phyloP scores from a whole-genome alignment of 2,329 filamentous ascomycete species.

The Cercospora nicotianae region DNA sequence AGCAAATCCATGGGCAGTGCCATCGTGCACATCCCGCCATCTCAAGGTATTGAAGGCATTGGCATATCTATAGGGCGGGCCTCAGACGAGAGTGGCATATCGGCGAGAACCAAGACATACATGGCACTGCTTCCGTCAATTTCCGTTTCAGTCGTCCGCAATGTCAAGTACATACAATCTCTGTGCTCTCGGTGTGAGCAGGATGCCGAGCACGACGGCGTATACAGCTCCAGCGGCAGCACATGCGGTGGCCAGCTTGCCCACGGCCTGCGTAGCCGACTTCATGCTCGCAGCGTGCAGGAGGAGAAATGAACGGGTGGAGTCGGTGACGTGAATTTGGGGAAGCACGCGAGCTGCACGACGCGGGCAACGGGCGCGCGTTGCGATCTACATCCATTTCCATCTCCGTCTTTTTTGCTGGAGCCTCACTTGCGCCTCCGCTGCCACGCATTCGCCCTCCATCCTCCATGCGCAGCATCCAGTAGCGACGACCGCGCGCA shows the following conservation, averaged over 20 bases:
- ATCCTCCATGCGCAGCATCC: not conserved
- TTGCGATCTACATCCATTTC: not conserved
- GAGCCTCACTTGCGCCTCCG: not conserved
- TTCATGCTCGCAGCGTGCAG: slow-evolving; percentile 10
- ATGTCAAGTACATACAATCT: slow-evolving; percentile 63
- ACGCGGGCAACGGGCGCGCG: slow-evolving; percentile 1
- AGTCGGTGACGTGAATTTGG: not conserved
- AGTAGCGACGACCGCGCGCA: not conserved
- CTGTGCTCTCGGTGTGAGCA: slow-evolving; percentile 69
- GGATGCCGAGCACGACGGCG: slow-evolving; percentile 32
- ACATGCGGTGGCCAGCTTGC: slow-evolving; percentile 20
- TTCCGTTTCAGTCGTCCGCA: not conserved
- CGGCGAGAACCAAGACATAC: not conserved
- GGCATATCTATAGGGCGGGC: slow-evolving; percentile 68
- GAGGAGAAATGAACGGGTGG: not conserved
- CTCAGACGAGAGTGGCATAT: not conserved
- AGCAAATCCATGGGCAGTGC: slow-evolving; percentile 81
- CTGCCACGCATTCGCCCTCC: not conserved
- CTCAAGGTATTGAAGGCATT: slow-evolving; percentile 73
- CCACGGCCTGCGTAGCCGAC: slow-evolving; percentile 11
- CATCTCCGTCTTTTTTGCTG: not conserved
- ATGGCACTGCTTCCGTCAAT: slow-evolving; percentile 9
- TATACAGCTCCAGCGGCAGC: slow-evolving; percentile 32
- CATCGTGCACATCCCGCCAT: slow-evolving; percentile 71
- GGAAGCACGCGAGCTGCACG: not conserved